Base-by-base conservation (phyloP, 176 grass and related monocot genomes). In the Bothriochloa decipiens region DNA sequence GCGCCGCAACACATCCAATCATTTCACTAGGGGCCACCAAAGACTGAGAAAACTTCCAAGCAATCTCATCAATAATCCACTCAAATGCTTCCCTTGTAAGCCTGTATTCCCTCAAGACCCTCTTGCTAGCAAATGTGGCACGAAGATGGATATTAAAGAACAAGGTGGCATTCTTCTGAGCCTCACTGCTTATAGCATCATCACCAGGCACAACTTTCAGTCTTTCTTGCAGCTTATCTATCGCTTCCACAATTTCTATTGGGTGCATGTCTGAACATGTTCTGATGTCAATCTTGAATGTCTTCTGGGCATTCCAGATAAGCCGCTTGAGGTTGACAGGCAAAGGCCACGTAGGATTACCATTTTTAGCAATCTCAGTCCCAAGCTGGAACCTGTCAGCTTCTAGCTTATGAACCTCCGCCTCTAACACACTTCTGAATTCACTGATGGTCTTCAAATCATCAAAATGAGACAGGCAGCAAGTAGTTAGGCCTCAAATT, bases 291-390 rank as follows among this genome's bases (percentile, higher is more conserved):
- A 98, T 89, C 74, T 95, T 95, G 76, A 98, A 98, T 64, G 91
- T 98, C 86, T 98, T 95, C 70, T 98, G 96, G 29, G 93, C 93
- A 93, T 98, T 98, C 93, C 91, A 93, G 78, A 98, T 98, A 72
- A 98, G 89, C 53, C 93, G 83, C 76, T 95, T 98, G 57, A 98
- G 89, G 79, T 98, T 98, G 47, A 98, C 96, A 86, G 96, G 93
- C 96, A 93, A 84, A 81, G 83, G 93, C 91, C 93, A 88, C 27
- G 85, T 85, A 61, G 79, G 90, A 68, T 89, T 87, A 60, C 93
- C 91, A 77, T 93, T 98, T 39, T 93, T 98, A n/a, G 91, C 78
- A 86, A 98, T 98, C 83, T 95, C 96, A 20, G 89, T 93, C 37
- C 93, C 96, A 72, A 98, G 93, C 75, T 95, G 96, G 84, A 90